phyloP scores from a whole-genome alignment of 2,329 filamentous ascomycete genomes.

The Aspergillus calidoustus region DNA sequence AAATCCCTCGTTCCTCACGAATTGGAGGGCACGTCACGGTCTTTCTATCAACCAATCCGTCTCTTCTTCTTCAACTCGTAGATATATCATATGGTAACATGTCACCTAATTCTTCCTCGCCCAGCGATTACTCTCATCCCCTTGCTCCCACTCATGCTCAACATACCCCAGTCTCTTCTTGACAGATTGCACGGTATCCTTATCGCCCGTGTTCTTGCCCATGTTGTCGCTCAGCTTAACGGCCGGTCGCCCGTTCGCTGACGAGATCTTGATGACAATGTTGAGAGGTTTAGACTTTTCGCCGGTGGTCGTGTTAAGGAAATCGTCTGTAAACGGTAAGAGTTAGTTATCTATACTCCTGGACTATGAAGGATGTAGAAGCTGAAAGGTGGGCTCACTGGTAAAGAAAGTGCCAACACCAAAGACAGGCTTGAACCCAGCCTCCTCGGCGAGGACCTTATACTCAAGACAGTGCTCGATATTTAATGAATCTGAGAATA shows the following conservation, averaged over 20 bases:
- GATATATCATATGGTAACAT: background rate
- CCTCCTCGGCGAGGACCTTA: conserved; percentile 77
- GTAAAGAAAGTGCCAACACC: conserved; percentile 95
- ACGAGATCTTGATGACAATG: conserved; percentile 96
- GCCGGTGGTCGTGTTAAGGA: conserved; percentile 70
- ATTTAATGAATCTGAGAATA: conserved; percentile 94
- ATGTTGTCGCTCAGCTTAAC: conserved; percentile 94
- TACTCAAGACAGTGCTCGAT: conserved; percentile 91
- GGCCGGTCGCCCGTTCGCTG: conserved; percentile 77
- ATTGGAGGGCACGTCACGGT: background rate
- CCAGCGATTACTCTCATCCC: conserved; percentile 85
- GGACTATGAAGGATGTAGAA: background rate
- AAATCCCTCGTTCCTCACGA: background rate
- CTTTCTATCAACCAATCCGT: background rate
- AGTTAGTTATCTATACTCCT: background rate
- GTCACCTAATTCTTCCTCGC: conserved; percentile 44
- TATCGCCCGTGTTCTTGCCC: conserved; percentile 92
- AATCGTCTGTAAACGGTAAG: conserved; percentile 68
- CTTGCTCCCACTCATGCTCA: conserved; percentile 80
- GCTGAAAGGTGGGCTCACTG: conserved; percentile 53
- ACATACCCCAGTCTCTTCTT: conserved; percentile 85
- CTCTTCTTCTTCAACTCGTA: background rate
- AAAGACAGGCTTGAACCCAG: conserved; percentile 84
- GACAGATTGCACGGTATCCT: conserved; percentile 75
- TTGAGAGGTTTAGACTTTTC: conserved; percentile 90